These are phyloP conservation scores for Ascobolus immersus DNA, from an alignment of 495 filamentous ascomycete species.

Conservation along the genomic window DNA sequence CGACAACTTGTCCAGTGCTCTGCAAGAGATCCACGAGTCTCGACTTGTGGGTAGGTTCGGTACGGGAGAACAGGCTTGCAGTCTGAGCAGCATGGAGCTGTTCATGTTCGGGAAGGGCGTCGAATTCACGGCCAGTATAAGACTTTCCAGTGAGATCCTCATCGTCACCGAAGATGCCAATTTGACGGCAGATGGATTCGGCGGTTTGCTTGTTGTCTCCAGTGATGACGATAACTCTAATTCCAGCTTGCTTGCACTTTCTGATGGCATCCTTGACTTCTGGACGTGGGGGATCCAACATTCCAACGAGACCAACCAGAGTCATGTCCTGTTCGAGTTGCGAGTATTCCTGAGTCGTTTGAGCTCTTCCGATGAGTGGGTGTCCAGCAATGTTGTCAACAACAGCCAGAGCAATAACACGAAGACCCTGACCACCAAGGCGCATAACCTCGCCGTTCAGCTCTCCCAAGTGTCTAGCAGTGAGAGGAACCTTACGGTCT, in stretches of 20 bases:
- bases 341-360: slow-evolving; percentile 57
- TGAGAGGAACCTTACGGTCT: slow-evolving; percentile 38
- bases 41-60: slow-evolving; percentile 86
- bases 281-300: slow-evolving; percentile 93
- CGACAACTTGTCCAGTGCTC: slow-evolving; percentile 76
- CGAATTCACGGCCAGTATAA: slow-evolving; percentile 85
- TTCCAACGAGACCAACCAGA: slow-evolving; percentile 73
- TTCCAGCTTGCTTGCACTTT: slow-evolving; percentile 77
- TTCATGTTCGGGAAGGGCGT: slow-evolving; percentile 51
- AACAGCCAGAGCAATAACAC: slow-evolving; percentile 78
- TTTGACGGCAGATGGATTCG: slow-evolving; percentile 89
- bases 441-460: slow-evolving; percentile 31
- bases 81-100: slow-evolving; percentile 60
- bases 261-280: slow-evolving; percentile 69
- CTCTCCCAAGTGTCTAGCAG: slow-evolving; percentile 61
- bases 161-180: slow-evolving; percentile 64
- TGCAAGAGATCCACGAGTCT: slow-evolving; percentile 91
- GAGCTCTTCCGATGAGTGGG: slow-evolving; percentile 43
- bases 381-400: slow-evolving; percentile 46
- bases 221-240: slow-evolving; percentile 92
- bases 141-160: slow-evolving; percentile 81
- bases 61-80: slow-evolving; percentile 87
- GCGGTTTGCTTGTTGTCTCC: slow-evolving; percentile 95
- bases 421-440: slow-evolving; percentile 31
- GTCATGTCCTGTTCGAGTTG: slow-evolving; percentile 84